A percentile compares a stretch with the other conserved stretches of the same genome.
phyloP scores from a whole-genome alignment of 2,329 filamentous ascomycete species.

The Coleophoma crateriformis region DNA sequence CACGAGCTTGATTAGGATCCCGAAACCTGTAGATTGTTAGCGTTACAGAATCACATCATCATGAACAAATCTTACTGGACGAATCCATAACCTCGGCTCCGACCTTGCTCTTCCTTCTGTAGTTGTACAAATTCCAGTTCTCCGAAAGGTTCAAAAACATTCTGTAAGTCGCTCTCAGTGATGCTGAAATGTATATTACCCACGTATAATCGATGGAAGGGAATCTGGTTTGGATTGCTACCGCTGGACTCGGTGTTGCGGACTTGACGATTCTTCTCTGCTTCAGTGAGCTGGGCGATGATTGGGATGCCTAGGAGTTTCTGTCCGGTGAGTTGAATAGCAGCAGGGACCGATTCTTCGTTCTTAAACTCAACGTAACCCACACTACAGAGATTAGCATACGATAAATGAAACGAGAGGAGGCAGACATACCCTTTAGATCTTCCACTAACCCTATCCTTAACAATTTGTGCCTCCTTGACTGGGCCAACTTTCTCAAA shows the following conservation, averaged over 20 bases:
- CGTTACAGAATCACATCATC: background rate
- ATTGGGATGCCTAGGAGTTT: constrained; percentile 98
- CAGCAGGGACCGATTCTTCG: constrained; percentile 88
- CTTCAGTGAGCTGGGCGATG: constrained; percentile 96
- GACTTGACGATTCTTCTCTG: constrained; percentile 97
- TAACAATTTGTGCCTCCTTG: constrained; percentile 97
- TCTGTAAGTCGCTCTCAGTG: constrained; percentile 90
- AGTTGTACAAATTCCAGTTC: constrained; percentile 96
- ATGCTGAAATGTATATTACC: constrained; percentile 99
- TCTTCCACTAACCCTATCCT: constrained; percentile 91
- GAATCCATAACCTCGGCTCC: constrained; percentile 94
- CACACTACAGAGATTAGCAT: constrained; percentile 54
- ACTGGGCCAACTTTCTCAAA: constrained; percentile 94
- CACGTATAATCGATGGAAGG: constrained; percentile 96
- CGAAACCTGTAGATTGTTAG: constrained; percentile 64
- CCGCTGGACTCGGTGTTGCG: constrained; percentile 68
- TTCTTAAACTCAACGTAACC: constrained; percentile 99
- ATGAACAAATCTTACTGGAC: constrained; percentile 70
- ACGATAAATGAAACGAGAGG: background rate
- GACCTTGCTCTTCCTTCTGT: constrained; percentile 88
- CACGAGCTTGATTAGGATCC: constrained; percentile 84
- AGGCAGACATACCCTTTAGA: constrained; percentile 79
- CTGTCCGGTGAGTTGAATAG: constrained; percentile 97
- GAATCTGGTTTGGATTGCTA: constrained; percentile 74
- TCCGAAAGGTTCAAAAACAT: constrained; percentile 96